Evolutionary conservation across 2,329 filamentous ascomycete genomes (phyloP).

Genomic region (Aureobasidium sp.): DNA sequence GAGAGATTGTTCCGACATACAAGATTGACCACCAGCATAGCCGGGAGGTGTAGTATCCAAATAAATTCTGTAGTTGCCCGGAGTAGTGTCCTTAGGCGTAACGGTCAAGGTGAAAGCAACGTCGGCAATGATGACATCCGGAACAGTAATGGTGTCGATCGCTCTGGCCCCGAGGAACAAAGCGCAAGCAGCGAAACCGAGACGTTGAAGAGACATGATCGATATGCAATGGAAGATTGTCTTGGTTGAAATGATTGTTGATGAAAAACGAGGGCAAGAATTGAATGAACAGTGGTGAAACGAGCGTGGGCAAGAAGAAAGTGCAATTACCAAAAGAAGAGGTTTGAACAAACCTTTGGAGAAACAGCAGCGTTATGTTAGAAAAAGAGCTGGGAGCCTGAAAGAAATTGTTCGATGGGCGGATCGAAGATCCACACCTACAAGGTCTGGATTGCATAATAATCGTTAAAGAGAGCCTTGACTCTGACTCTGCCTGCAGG

Average conservation of each 20-base stretch:
- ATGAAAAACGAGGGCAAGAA: not conserved
- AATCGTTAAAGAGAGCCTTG: not conserved
- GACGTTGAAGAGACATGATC: conserved; percentile 5
- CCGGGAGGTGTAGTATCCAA: conserved; percentile 27
- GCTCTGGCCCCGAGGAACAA: conserved; percentile 15
- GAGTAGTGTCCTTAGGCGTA: conserved; percentile 25
- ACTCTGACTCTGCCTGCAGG: not conserved
- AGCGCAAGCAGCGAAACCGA: conserved; percentile 3
- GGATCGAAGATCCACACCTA: conserved; percentile 1
- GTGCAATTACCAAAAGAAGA: not conserved
- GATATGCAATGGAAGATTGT: not conserved
- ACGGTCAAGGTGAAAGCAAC: conserved; percentile 28
- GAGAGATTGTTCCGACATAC: conserved; percentile 13
- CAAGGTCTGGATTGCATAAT: conserved; percentile 9
- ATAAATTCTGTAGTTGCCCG: conserved; percentile 26
- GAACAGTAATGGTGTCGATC: conserved; percentile 22
- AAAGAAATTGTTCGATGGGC: conserved; percentile 8
- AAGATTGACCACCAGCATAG: conserved; percentile 25
- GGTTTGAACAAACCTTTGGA: not conserved
- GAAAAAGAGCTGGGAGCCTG: not conserved
- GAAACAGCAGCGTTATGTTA: not conserved
- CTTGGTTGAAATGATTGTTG: not conserved
- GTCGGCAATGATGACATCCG: conserved; percentile 20
- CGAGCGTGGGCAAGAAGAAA: not conserved
- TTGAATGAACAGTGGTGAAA: not conserved